phyloP scores from a whole-genome alignment of 495 filamentous ascomycete genomes.

The Halenospora varia region DNA sequence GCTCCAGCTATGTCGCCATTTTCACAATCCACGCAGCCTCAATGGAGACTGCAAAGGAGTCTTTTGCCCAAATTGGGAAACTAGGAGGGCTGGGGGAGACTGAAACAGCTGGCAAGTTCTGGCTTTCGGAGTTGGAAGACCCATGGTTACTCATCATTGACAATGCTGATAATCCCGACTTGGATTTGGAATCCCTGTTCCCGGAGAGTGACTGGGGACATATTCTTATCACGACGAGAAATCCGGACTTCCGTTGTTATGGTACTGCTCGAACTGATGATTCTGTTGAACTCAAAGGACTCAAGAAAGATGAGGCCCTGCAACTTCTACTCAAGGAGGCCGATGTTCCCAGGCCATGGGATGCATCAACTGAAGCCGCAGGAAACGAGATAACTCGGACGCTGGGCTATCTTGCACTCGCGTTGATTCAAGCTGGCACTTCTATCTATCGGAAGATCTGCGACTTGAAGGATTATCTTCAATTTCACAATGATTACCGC shows the following conservation, averaged over 20 bases:
- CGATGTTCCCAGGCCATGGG: background rate
- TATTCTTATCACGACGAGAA: constrained; percentile 41
- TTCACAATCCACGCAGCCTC: background rate
- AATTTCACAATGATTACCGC: background rate
- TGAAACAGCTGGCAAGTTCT: constrained; percentile 23
- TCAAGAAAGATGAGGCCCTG: constrained; percentile 25
- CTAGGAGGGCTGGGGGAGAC: background rate
- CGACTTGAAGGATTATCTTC: too few species aligned
- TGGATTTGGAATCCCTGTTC: constrained; percentile 32
- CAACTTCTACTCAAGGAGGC: constrained; percentile 20
- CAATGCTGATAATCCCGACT: constrained; percentile 40
- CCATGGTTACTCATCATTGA: constrained; percentile 45
- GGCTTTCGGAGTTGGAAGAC: constrained; percentile 27
- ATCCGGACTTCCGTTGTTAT: constrained; percentile 28
- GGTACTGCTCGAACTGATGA: constrained; percentile 32
- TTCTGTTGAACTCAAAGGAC: constrained; percentile 24
- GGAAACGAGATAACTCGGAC: constrained; percentile 8
- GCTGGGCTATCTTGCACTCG: constrained; percentile 26
- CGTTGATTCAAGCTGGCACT: constrained; percentile 26
- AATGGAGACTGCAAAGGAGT: background rate
- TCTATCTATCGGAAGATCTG: too few species aligned
- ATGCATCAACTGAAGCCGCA: constrained; percentile 21
- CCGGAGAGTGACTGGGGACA: constrained; percentile 30
- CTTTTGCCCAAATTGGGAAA: background rate
- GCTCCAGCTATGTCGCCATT: background rate